Evolutionary conservation across 2,329 filamentous ascomycete species (phyloP).

Genomic region (Pseudopyrenochaeta lycopersici): DNA sequence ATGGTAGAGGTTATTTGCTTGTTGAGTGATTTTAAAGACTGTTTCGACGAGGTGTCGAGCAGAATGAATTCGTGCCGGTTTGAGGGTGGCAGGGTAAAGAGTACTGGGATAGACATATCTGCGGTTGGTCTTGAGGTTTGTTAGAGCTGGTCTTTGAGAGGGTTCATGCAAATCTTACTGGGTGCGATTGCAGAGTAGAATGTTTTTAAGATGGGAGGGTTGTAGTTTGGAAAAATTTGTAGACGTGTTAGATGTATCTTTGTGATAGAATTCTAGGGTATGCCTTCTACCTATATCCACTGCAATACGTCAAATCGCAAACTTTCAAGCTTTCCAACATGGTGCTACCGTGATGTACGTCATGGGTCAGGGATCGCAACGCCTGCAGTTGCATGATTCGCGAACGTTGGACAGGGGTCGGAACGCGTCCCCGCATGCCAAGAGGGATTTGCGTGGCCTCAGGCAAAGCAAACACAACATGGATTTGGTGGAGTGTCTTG

Average conservation of each 20-base stretch:
- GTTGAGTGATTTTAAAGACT: conserved; percentile 42
- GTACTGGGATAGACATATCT: conserved; percentile 38
- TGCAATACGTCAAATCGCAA: conserved; percentile 1
- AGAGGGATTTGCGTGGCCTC: background rate
- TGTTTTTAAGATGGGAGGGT: no score
- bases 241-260: no score
- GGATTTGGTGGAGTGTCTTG: background rate
- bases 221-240: no score
- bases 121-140: background rate
- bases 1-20: conserved; percentile 38
- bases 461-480: background rate
- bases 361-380: conserved; percentile 20
- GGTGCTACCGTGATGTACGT: conserved; percentile 24
- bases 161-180: no score
- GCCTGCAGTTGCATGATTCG: conserved; percentile 5
- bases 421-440: background rate
- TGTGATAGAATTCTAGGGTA: background rate
- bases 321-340: conserved; percentile 11
- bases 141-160: no score
- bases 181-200: no score
- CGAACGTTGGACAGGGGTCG: conserved; percentile 14
- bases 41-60: conserved; percentile 28
- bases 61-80: conserved; percentile 46
- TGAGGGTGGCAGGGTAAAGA: conserved; percentile 46
- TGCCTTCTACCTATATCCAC: background rate